Evolutionary conservation across 257 asterid genomes (phyloP), one percentile per base, ranked within the genome.

Genomic region (Solanum pinnatisectum): DNA sequence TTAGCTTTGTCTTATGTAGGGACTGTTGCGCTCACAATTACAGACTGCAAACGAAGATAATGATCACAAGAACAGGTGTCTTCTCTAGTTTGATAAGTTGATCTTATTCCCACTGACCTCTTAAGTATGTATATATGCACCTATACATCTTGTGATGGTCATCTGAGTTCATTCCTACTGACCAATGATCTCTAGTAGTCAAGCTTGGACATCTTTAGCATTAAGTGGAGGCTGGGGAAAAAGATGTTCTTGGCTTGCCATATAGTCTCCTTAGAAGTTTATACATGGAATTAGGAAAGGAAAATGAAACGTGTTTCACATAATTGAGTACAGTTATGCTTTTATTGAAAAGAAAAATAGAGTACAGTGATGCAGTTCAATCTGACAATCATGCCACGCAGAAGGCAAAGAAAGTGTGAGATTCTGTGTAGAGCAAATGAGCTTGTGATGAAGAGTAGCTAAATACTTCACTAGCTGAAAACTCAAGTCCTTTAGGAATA

Each of bases 11-110:
- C 87, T 68, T 89, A 60, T 89, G 86, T 92, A 97, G 98, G 96
- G 99, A 73, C 91, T 95, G 83, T 87, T 97, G 93, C 98, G 88
- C 89, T 94, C 99, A 84, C 99, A 97, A 90, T 92, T 97, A 91
- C 96, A 93, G 84, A 85, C 98, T 60, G 96, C 95, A 83, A 93
- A 93, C 71, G 99, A 97, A 90, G 99, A 96, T 73, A 94, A 96
- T 91, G 99, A 93, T 86, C 94, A 94, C 87, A 96, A 92, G 90
- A 94, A 90, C 89, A 94, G 99, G 98, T 97, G 86, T 79, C 81
- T 56, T n/a, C 56, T 77, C 81, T 25, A 87, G 78, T 85, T 67
- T 86, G 37, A 18, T 82, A 49, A 82, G 68, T 82, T 82, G 71
- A 82, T 81, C 68, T 44, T 46, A 44, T 81, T 46, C 85, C 18